Conservation (phyloP, 257 asterid species). For the Rubia yunnanensis region DNA sequence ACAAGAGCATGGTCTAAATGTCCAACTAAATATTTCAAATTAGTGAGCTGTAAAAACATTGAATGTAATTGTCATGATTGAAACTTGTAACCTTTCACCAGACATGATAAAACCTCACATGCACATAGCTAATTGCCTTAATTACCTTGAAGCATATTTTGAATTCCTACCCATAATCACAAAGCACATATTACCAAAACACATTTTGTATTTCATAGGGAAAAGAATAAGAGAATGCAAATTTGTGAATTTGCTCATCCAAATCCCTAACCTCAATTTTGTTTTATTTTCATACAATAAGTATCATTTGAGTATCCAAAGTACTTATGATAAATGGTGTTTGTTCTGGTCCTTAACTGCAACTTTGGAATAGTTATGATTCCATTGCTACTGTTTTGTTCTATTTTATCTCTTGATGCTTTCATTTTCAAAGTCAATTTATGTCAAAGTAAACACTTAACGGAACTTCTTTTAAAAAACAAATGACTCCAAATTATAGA, state of each 20-base stretch:
- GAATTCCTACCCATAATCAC: background rate
- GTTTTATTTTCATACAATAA: background rate
- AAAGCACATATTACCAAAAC: background rate
- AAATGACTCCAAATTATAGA: background rate
- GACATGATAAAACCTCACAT: background rate
- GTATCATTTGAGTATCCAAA: background rate
- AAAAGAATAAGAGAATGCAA: background rate
- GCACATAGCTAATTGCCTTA: background rate
- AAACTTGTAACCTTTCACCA: background rate
- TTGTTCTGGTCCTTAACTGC: background rate
- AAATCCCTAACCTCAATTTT: background rate
- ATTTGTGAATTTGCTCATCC: background rate
- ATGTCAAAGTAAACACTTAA: background rate
- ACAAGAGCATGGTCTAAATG: too few species aligned
- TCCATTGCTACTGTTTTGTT: slow-evolving; percentile 1
- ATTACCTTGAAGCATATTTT: background rate
- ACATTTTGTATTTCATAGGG: background rate
- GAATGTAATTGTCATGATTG: background rate
- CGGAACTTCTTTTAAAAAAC: background rate
- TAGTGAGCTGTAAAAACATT: background rate
- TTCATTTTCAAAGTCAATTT: background rate
- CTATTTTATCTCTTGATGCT: background rate
- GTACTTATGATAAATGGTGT: background rate
- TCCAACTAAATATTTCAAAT: too few species aligned
- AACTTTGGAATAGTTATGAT: background rate